These are phyloP conservation scores for Candida berthetii DNA, from an alignment of 805 yeast genomes.

Conservation along the genomic window DNA sequence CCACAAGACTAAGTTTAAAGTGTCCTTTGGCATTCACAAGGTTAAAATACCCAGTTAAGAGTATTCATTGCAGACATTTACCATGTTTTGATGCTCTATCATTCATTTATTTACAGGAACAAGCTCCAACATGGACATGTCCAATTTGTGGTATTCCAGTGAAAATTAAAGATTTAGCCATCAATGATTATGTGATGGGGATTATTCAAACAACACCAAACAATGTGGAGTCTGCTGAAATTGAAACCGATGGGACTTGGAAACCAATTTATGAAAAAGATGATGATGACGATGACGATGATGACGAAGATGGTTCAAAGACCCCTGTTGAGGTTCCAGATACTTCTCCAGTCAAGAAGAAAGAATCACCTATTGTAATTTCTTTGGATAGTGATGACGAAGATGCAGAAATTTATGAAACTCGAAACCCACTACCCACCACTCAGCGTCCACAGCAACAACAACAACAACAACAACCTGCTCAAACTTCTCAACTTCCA, in stretches of 20 bases:
- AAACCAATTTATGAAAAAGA: constrained; percentile 25
- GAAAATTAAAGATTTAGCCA: constrained; percentile 49
- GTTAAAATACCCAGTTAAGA: constrained; percentile 67
- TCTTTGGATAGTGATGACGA: constrained; percentile 46
- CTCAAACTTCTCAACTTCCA: background rate
- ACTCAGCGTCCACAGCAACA: background rate
- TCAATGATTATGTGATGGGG: constrained; percentile 69
- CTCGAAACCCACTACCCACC: background rate
- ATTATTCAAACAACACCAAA: constrained; percentile 48
- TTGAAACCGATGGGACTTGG: constrained; percentile 77
- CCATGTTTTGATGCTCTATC: constrained; percentile 85
- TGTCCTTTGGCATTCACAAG: constrained; percentile 76
- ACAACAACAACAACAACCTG: background rate
- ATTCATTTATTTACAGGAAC: constrained; percentile 68
- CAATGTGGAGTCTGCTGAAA: constrained; percentile 58
- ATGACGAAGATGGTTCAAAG: constrained; percentile 3
- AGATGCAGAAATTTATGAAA: constrained; percentile 21
- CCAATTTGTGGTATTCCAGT: constrained; percentile 67
- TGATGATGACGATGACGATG: constrained; percentile 9
- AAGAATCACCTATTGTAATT: constrained; percentile 32
- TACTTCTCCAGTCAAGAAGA: constrained; percentile 3
- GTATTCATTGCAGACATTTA: constrained; percentile 68
- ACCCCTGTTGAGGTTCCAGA: background rate
- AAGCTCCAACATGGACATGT: constrained; percentile 82
- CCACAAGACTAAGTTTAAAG: constrained; percentile 58